Evolutionary conservation across 2,329 filamentous ascomycete species (phyloP).

Genomic region (Cryoendolithus antarcticus): DNA sequence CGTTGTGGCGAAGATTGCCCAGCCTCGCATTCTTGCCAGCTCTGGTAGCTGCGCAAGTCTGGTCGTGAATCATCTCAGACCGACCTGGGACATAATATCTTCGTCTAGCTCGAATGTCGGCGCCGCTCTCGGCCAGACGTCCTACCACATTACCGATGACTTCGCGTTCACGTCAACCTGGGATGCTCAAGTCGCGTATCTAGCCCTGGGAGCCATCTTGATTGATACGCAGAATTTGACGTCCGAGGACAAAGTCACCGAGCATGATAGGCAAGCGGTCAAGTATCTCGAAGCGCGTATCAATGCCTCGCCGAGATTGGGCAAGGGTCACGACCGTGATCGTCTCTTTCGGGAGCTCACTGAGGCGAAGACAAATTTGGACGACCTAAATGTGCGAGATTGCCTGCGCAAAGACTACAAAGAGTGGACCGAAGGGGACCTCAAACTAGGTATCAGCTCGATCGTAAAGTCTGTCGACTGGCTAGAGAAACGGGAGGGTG

Average conservation of each 20-base stretch:
- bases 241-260: conserved; percentile 48
- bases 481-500: conserved; percentile 42
- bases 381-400: conserved; percentile 47
- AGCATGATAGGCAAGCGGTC: conserved; percentile 47
- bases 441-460: conserved; percentile 55
- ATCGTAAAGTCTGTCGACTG: conserved; percentile 54
- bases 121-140: conserved; percentile 28
- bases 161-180: conserved; percentile 26
- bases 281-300: conserved; percentile 47
- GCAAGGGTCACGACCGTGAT: conserved; percentile 38
- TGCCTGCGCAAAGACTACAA: conserved; percentile 77
- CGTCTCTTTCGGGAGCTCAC: conserved; percentile 49
- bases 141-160: conserved; percentile 24
- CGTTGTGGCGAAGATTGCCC: conserved; percentile 34
- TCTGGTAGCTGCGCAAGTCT: conserved; percentile 64
- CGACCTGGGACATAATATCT: conserved; percentile 44
- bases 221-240: conserved; percentile 59
- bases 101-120: conserved; percentile 28
- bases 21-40: conserved; percentile 50
- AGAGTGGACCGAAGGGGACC: conserved; percentile 49
- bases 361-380: conserved; percentile 56
- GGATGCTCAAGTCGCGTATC: conserved; percentile 50
- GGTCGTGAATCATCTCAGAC: conserved; percentile 47
- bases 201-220: conserved; percentile 59
- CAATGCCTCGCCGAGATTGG: conserved; percentile 22